phyloP scores from a whole-genome alignment of 2,329 filamentous ascomycete species.

The Knufia petricola region DNA sequence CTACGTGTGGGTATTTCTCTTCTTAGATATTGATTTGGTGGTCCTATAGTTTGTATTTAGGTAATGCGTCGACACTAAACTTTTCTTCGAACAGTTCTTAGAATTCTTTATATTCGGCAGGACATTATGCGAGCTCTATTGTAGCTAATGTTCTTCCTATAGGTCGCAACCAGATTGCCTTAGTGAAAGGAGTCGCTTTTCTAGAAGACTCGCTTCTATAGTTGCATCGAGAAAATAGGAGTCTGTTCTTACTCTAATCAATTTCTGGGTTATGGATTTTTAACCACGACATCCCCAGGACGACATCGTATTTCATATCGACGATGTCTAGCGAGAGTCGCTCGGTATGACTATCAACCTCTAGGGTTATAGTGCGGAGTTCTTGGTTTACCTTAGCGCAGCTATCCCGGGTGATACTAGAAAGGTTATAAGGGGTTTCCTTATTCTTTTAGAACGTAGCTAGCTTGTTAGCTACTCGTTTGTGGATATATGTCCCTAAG shows the following conservation, averaged over 20 bases:
- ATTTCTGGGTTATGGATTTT: background rate
- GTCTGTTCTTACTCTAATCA: background rate
- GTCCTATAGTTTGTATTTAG: slow-evolving; percentile 8
- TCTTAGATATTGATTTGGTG: background rate
- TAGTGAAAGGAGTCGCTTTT: background rate
- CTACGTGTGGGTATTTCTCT: background rate
- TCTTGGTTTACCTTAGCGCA: background rate
- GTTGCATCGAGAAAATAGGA: background rate
- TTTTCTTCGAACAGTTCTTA: background rate
- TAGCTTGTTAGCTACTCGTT: background rate
- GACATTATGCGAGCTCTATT: background rate
- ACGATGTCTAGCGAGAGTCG: background rate
- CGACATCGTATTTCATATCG: background rate
- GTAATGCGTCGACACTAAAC: background rate
- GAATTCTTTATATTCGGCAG: background rate
- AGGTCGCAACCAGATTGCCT: background rate
- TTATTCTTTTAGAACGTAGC: background rate
- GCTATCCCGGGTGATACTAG: background rate
- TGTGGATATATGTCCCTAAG: background rate
- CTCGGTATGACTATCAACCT: background rate
- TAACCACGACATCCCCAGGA: slow-evolving; percentile 3
- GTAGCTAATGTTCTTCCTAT: background rate
- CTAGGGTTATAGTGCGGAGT: background rate
- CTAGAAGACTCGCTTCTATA: background rate
- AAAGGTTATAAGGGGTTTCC: background rate